Conservation (phyloP, 441 rosid species). For the Pelargonium myrrhifolium region DNA sequence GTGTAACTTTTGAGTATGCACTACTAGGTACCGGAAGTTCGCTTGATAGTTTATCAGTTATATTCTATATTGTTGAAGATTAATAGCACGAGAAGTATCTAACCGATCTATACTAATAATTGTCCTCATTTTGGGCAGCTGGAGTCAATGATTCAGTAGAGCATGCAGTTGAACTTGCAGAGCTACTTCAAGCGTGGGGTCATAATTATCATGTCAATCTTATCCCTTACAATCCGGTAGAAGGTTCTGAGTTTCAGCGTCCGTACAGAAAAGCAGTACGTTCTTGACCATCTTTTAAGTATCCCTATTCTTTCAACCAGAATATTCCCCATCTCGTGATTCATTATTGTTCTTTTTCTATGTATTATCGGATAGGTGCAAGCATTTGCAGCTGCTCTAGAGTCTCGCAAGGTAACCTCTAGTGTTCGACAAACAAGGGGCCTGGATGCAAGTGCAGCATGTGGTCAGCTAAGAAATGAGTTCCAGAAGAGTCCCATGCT, state of each 20-base stretch:
- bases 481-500: conserved; percentile 76
- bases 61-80: too few relatives aligned
- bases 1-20: conserved; percentile 85
- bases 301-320: background rate
- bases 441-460: conserved; percentile 90
- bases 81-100: too few relatives aligned
- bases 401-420: conserved; percentile 65
- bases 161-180: conserved; percentile 77
- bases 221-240: conserved; percentile 85
- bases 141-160: conserved; percentile 80
- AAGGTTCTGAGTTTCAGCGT: conserved; percentile 71
- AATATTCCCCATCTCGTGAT: too few relatives aligned
- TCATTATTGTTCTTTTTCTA: background rate
- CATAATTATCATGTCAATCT: conserved; percentile 75
- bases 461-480: conserved; percentile 90
- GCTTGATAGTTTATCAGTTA: too few relatives aligned
- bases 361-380: conserved; percentile 31
- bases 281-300: conserved; percentile 4
- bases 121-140: conserved; percentile 38
- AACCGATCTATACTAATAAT: background rate
- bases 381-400: conserved; percentile 65
- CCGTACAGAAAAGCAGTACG: conserved; percentile 75
- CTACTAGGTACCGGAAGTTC: conserved; percentile 50
- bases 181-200: conserved; percentile 74
- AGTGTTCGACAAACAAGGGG: conserved; percentile 82